Evolutionary conservation across 768 basidiomycete species (phyloP), one percentile per base, ranked within the genome.

Genomic region (Hypholoma fasciculare): DNA sequence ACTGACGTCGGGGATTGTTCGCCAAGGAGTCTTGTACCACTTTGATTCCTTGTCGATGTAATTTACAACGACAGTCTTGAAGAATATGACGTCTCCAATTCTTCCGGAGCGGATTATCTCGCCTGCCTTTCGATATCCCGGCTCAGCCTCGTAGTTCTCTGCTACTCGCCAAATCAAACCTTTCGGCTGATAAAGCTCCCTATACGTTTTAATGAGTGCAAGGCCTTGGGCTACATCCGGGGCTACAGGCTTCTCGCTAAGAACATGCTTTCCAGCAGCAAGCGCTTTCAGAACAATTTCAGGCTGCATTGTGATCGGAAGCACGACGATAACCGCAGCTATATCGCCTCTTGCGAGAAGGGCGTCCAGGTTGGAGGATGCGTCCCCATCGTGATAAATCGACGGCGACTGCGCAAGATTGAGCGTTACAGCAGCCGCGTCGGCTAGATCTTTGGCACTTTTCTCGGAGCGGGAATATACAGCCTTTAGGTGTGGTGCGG

Each of bases 211-310:
- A 68, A 95, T 87, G 49, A 94, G 77, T 59, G 76, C 75, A 47
- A 84, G 71, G 0, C 89, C 93, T 2, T 75, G 73, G 27, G 78
- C 78, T 46, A 94, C 84, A 64, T 89, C 87, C 42, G 86, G 78
- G 3, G 86, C 91, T 13, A 94, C 80, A 6, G 94, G 94, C 67
- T 96, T 96, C 77, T 96, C 94, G 70, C 88, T 89, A 59, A 95
- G 68, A 49, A 96, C 92, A 67, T 95, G 90, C 74, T 96, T 96
- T 26, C 93, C 90, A 2, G 90, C 89, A 0, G 76, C 81, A 38
- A 89, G 74, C 0, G 83, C 82, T 65, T 81, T 82, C 57, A 82
- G 71, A 54, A 96, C 76, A 58, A 94, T 75, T 16, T 73, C 71
- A 2, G 93, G 91, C 69, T 94, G 92, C 4, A 79, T 64, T 0